Percentiles rank a stretch among this genome's conserved stretches.
These are phyloP conservation scores for Ophidiomyces ophidiicola DNA, from an alignment of 2,329 filamentous ascomycete species.

Conservation along the genomic window DNA sequence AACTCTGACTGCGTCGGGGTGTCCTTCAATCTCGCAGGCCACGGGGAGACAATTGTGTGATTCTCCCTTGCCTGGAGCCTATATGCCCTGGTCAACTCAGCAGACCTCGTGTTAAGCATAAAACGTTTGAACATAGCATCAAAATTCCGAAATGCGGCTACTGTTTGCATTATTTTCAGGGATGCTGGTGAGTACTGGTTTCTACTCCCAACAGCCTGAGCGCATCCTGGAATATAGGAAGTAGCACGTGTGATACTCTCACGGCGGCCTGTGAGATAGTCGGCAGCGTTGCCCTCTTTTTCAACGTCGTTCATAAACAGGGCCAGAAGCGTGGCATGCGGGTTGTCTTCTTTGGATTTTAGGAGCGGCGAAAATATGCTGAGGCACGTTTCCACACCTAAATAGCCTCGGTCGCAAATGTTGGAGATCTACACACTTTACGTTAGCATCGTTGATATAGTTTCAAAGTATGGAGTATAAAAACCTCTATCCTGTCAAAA, in stretches of 20 bases:
- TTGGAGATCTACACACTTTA: conserved; percentile 27
- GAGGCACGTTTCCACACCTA: conserved; percentile 23
- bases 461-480: background rate
- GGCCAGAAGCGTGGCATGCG: conserved; percentile 32
- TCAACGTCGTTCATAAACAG: conserved; percentile 32
- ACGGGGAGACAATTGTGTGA: conserved; percentile 26
- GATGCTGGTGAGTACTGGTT: too few relatives aligned
- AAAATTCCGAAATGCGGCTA: too few relatives aligned
- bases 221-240: too few relatives aligned
- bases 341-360: conserved; percentile 23
- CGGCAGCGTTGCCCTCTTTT: background rate
- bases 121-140: background rate
- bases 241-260: too few relatives aligned
- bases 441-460: too few relatives aligned
- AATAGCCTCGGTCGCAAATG: conserved; percentile 28
- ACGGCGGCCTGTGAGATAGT: too few relatives aligned
- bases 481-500: conserved; percentile 33
- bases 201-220: too few relatives aligned
- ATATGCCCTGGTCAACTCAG: background rate
- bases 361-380: conserved; percentile 25
- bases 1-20: conserved; percentile 24
- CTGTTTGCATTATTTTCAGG: too few relatives aligned
- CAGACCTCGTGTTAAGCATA: background rate
- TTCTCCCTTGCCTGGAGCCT: conserved; percentile 20
- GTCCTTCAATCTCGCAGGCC: conserved; percentile 23